A percentile compares a stretch with the other conserved stretches of the same genome.
Evolutionary conservation across 2,329 filamentous ascomycete genomes (phyloP).

Genomic region (Grosmannia huntii): DNA sequence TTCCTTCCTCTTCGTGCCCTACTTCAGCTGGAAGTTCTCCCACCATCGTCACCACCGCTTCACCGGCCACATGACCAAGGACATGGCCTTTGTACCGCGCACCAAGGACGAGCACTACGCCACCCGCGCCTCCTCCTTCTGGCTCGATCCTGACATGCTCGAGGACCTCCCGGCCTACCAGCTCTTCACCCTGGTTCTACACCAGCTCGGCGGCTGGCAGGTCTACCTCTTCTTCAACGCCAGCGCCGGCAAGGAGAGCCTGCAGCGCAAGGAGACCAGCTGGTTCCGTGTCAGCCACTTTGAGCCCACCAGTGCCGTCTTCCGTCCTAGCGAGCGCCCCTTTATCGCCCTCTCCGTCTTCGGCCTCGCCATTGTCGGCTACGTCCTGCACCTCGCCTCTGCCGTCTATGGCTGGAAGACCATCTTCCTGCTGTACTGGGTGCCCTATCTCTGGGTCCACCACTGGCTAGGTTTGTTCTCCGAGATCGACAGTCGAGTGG

Average conservation of each 20-base stretch:
- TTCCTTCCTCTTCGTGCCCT: slow-evolving; percentile 74
- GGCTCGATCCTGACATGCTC: slow-evolving; percentile 60
- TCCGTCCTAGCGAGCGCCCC: slow-evolving; percentile 81
- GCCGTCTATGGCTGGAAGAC: slow-evolving; percentile 74
- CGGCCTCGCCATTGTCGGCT: slow-evolving; percentile 53
- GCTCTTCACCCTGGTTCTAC: slow-evolving; percentile 42
- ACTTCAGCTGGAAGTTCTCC: slow-evolving; percentile 99
- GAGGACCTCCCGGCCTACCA: slow-evolving; percentile 47
- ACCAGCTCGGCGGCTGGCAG: slow-evolving; percentile 89
- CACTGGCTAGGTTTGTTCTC: slow-evolving; percentile 82
- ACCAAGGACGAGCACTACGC: slow-evolving; percentile 72
- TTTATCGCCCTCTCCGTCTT: slow-evolving; percentile 78
- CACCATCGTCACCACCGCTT: slow-evolving; percentile 99
- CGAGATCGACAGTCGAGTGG: neutral
- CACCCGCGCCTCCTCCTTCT: slow-evolving; percentile 83
- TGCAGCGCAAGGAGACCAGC: slow-evolving; percentile 75
- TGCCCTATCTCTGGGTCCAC: slow-evolving; percentile 96
- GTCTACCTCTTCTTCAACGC: slow-evolving; percentile 84
- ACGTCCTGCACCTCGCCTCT: slow-evolving; percentile 54
- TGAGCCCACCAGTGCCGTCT: slow-evolving; percentile 74
- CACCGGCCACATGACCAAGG: slow-evolving; percentile 89
- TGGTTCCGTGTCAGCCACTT: slow-evolving; percentile 84
- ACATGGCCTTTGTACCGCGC: slow-evolving; percentile 96
- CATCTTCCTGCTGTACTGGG: slow-evolving; percentile 83
- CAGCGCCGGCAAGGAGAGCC: slow-evolving; percentile 87